A percentile compares a stretch with the other conserved stretches of the same genome.
Evolutionary conservation across 73 alveolate genomes (phyloP).

Genomic region (Paramecium caudatum): DNA sequence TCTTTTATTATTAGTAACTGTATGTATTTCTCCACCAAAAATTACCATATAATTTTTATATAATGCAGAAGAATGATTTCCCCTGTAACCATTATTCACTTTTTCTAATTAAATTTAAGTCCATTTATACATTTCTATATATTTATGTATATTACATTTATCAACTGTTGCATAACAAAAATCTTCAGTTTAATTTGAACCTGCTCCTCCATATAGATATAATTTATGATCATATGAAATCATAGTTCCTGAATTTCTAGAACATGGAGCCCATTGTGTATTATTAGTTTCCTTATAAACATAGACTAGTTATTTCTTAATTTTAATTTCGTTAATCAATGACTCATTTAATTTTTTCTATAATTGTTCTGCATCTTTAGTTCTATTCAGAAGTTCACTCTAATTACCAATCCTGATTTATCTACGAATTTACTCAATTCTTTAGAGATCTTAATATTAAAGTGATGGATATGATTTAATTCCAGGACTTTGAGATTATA

Average conservation of each 20-base stretch:
- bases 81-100: not conserved
- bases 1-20: not conserved
- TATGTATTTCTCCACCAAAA: slow-evolving; percentile 65
- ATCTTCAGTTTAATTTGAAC: not conserved
- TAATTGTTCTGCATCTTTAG: slow-evolving; percentile 31
- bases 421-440: slow-evolving; percentile 36
- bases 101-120: slow-evolving; percentile 13
- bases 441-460: slow-evolving; percentile 6
- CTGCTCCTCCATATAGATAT: slow-evolving; percentile 68
- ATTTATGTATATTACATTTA: not conserved
- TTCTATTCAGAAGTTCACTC: slow-evolving; percentile 12
- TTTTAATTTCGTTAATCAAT: slow-evolving; percentile 32
- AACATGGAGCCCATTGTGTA: slow-evolving; percentile 54
- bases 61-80: slow-evolving; percentile 49
- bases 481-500: slow-evolving; percentile 2
- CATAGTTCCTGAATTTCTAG: slow-evolving; percentile 34
- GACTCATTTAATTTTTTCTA: slow-evolving; percentile 1
- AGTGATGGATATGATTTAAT: slow-evolving; percentile 38
- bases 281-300: not conserved
- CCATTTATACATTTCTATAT: slow-evolving; percentile 52
- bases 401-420: slow-evolving; percentile 4
- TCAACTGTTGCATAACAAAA: slow-evolving; percentile 5
- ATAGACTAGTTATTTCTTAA: slow-evolving; percentile 20
- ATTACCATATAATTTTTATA: slow-evolving; percentile 13
- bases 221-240: slow-evolving; percentile 19